Percentiles rank a stretch among this genome's conserved stretches.
phyloP scores from a whole-genome alignment of 2,329 filamentous ascomycete genomes.

The Ceratocystis cacaofunesta region DNA sequence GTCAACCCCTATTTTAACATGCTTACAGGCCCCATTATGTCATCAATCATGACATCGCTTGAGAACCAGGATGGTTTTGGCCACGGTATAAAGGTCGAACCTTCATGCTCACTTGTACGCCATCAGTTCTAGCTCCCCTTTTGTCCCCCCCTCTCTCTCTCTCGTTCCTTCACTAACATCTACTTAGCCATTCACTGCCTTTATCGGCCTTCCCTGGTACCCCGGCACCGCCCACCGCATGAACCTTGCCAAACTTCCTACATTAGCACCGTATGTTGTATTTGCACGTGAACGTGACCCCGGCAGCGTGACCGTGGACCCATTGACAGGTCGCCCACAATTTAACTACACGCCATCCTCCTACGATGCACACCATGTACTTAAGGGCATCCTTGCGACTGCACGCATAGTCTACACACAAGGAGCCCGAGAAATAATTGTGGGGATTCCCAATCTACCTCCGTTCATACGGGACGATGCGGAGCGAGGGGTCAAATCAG shows the following conservation, averaged over 20 bases:
- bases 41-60: constrained; percentile 59
- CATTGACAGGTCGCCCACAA: constrained; percentile 45
- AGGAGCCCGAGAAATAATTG: constrained; percentile 67
- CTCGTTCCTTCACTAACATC: background rate
- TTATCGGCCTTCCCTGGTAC: background rate
- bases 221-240: constrained; percentile 11
- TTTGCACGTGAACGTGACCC: constrained; percentile 57
- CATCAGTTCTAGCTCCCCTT: constrained; percentile 3
- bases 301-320: constrained; percentile 60
- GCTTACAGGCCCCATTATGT: constrained; percentile 55
- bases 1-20: background rate
- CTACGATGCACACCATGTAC: constrained; percentile 56
- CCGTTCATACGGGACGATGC: constrained; percentile 38
- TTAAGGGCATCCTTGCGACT: constrained; percentile 56
- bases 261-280: constrained; percentile 43
- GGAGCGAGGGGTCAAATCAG: constrained; percentile 7
- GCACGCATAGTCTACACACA: constrained; percentile 64
- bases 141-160: constrained; percentile 18
- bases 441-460: constrained; percentile 44
- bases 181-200: background rate
- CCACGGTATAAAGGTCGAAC: constrained; percentile 72
- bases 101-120: constrained; percentile 50
- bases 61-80: constrained; percentile 68
- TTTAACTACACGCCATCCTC: constrained; percentile 56
- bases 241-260: constrained; percentile 11